Percentiles rank a stretch among this genome's conserved stretches.
Conservation (phyloP, 257 asterid species). For the Paulownia fortunei region DNA sequence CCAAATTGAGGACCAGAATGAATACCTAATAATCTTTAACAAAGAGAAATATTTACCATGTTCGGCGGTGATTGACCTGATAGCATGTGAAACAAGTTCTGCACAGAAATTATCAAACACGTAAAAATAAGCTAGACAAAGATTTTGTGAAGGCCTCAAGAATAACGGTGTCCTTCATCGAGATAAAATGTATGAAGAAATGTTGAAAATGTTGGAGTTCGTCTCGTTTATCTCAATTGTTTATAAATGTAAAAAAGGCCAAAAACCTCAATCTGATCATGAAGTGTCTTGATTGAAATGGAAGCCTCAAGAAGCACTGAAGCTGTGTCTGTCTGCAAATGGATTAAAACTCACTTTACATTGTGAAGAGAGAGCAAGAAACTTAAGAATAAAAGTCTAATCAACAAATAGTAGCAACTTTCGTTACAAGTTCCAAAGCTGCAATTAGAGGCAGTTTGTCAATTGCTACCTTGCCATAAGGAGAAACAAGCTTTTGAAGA, state of each 20-base stretch:
- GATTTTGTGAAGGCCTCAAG: not conserved
- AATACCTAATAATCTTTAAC: not conserved
- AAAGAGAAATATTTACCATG: slow-evolving; percentile 14
- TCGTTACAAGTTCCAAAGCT: not conserved
- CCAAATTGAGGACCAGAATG: not conserved
- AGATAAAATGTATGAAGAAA: not conserved
- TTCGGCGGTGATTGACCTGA: not conserved
- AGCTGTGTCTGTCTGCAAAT: slow-evolving; percentile 65
- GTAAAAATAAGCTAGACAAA: not conserved
- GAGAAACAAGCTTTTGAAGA: slow-evolving; percentile 72
- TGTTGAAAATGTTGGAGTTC: not conserved
- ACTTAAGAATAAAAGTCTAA: not conserved
- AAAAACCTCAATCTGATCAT: slow-evolving; percentile 59
- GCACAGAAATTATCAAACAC: slow-evolving; percentile 16
- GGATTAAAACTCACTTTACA: not conserved
- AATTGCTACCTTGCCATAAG: slow-evolving; percentile 64
- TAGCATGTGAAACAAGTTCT: slow-evolving; percentile 30
- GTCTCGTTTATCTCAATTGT: not conserved
- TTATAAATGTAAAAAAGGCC: not conserved
- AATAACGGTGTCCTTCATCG: not conserved
- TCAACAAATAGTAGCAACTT: not conserved
- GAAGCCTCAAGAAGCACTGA: slow-evolving; percentile 71
- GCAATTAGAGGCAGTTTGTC: not conserved
- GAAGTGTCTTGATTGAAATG: slow-evolving; percentile 56
- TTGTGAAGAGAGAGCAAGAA: not conserved